Conservation (phyloP, 257 asterid species). For the Plantago ovata region DNA sequence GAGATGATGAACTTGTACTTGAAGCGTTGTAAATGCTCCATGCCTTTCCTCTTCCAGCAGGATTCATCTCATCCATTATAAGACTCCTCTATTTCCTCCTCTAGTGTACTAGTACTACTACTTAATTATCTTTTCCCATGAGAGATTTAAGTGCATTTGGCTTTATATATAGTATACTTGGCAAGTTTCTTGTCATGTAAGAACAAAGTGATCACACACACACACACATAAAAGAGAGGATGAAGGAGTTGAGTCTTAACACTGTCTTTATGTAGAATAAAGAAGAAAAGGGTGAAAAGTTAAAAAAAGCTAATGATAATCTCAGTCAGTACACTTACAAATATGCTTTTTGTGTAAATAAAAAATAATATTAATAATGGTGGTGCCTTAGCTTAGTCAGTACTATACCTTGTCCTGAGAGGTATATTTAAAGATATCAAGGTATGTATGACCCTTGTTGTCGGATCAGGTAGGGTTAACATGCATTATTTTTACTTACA, state of each 20-base stretch:
- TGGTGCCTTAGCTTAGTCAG: conserved; percentile 59
- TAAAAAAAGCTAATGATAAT: conserved; percentile 31
- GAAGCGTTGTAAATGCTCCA: conserved; percentile 49
- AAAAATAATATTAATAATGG: conserved; percentile 31
- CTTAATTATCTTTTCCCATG: conserved; percentile 4
- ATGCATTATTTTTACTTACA: neutral
- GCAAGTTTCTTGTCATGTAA: conserved; percentile 36
- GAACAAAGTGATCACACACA: conserved; percentile 39
- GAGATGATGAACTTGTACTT: conserved; percentile 44
- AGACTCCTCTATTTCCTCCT: neutral
- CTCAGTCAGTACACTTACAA: conserved; percentile 31
- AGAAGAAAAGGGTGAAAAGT: conserved; percentile 33
- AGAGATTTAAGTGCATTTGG: conserved; percentile 13
- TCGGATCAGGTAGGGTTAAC: conserved; percentile 35
- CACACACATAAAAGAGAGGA: conserved; percentile 27
- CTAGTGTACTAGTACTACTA: too few species aligned
- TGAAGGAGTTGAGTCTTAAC: conserved; percentile 28
- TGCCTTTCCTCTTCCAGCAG: conserved; percentile 42
- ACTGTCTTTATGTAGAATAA: conserved; percentile 26
- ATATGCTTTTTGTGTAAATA: conserved; percentile 18
- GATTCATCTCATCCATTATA: conserved; percentile 42
- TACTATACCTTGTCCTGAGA: conserved; percentile 58
- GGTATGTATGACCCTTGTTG: conserved; percentile 41
- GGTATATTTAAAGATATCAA: conserved; percentile 36
- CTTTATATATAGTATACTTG: conserved; percentile 17